Evolutionary conservation across 1,139 yeast species (phyloP).

Genomic region (Kodamaea anthophila): DNA sequence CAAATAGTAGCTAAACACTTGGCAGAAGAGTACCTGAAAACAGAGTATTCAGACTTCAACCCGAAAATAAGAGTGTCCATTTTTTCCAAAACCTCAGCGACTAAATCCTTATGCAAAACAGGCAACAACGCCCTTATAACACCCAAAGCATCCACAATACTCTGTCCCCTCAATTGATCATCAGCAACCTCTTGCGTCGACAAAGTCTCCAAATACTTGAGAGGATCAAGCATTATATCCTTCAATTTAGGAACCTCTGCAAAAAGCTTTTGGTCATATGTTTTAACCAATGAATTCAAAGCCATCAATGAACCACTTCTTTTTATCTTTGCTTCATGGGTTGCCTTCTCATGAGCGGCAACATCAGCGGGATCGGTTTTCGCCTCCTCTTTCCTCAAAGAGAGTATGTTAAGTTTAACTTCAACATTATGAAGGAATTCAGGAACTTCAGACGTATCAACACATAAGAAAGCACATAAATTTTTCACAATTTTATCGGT

Average conservation of each 20-base stretch:
- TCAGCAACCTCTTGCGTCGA: constrained; percentile 32
- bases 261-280: constrained; percentile 53
- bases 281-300: constrained; percentile 47
- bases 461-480: constrained; percentile 88
- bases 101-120: constrained; percentile 45
- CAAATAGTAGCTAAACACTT: constrained; percentile 84
- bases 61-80: constrained; percentile 53
- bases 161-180: constrained; percentile 61
- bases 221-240: constrained; percentile 62
- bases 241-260: constrained; percentile 61
- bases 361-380: constrained; percentile 63
- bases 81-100: constrained; percentile 41
- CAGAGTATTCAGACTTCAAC: constrained; percentile 64
- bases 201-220: constrained; percentile 27
- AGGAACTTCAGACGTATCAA: constrained; percentile 93
- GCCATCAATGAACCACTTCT: constrained; percentile 79
- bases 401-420: constrained; percentile 54
- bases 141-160: constrained; percentile 81
- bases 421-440: constrained; percentile 70
- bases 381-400: constrained; percentile 76
- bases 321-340: constrained; percentile 70
- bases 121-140: constrained; percentile 72
- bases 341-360: constrained; percentile 56
- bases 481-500: constrained; percentile 87
- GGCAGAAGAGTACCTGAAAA: constrained; percentile 84